Conservation (phyloP, 768 basidiomycete species). For the Clitopilus hobsonii region DNA sequence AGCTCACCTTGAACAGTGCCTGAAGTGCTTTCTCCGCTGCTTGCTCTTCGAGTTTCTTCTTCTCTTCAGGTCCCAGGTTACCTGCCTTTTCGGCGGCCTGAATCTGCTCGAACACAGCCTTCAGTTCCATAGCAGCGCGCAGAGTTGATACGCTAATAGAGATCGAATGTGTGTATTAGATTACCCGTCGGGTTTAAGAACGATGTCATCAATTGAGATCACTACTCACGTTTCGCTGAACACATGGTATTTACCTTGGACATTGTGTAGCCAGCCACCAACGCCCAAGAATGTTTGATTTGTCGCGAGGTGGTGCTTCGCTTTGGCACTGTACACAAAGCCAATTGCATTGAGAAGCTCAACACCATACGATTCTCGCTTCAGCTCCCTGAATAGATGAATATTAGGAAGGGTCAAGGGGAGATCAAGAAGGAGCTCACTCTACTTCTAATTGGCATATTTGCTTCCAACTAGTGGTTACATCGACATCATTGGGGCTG, state of each 20-base stretch:
- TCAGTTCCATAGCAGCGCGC: constrained; percentile 83
- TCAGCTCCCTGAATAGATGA: constrained; percentile 57
- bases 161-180: background rate
- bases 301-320: constrained; percentile 79
- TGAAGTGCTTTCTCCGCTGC: constrained; percentile 91
- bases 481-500: constrained; percentile 64
- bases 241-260: constrained; percentile 89
- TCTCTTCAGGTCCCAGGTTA: constrained; percentile 72
- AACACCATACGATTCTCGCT: constrained; percentile 81
- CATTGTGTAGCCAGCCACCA: constrained; percentile 90
- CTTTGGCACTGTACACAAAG: constrained; percentile 78
- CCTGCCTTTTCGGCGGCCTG: constrained; percentile 87
- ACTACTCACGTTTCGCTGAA: constrained; percentile 83
- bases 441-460: constrained; percentile 82
- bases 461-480: constrained; percentile 65
- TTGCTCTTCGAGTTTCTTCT: constrained; percentile 80
- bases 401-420: constrained; percentile 1
- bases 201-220: background rate
- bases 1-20: constrained; percentile 77
- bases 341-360: constrained; percentile 85
- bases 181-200: background rate
- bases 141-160: constrained; percentile 70
- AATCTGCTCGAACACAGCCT: constrained; percentile 87
- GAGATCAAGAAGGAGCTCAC: constrained; percentile 37
- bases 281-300: constrained; percentile 73